Conservation (phyloP, 2,329 filamentous ascomycete species). For the Conoideocrella luteorostrata region DNA sequence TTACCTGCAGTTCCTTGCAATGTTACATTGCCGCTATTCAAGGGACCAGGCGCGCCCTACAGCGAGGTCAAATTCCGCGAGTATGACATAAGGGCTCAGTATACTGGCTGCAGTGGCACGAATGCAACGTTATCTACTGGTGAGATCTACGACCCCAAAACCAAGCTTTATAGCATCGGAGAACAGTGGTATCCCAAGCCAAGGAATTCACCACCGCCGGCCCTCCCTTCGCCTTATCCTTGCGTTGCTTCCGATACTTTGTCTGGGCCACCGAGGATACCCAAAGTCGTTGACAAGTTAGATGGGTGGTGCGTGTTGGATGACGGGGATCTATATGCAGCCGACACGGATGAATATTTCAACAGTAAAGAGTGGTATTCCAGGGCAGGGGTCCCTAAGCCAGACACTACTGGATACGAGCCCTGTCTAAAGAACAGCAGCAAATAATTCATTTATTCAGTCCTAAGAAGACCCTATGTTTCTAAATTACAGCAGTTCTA, state of each 20-base stretch:
- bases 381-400: background rate
- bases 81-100: background rate
- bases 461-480: no score
- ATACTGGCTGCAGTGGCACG: background rate
- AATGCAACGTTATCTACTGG: background rate
- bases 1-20: background rate
- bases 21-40: background rate
- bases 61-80: constrained; percentile 1
- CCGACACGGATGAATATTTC: background rate
- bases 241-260: no score
- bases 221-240: background rate
- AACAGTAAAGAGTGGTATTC: background rate
- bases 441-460: no score
- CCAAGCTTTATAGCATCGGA: background rate
- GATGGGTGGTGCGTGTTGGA: background rate
- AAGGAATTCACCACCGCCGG: background rate
- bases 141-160: background rate
- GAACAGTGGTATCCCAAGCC: background rate
- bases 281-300: background rate
- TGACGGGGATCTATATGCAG: background rate
- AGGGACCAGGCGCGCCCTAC: background rate
- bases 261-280: background rate
- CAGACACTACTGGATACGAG: background rate
- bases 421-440: background rate
- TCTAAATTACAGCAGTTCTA: no score